Percentiles rank a stretch among this genome's conserved stretches.
Conservation (phyloP, 805 yeast species). For the Teunomyces barrocoloradensis region DNA sequence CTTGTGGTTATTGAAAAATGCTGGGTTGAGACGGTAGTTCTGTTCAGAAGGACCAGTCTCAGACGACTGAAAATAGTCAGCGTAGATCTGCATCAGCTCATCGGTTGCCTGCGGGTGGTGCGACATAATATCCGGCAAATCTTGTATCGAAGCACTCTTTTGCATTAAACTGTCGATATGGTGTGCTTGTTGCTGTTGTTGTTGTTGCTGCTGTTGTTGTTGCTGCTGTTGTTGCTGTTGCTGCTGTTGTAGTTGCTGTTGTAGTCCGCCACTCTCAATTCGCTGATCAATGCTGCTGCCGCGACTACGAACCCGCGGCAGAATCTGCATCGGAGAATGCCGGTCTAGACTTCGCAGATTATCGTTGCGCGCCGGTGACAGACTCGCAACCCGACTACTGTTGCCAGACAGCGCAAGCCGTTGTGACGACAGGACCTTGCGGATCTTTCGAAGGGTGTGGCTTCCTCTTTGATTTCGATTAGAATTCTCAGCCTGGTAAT, state of each 20-base stretch:
- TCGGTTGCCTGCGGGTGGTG: neutral
- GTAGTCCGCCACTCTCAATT: neutral
- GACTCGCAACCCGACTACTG: neutral
- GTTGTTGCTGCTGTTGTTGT: too few species aligned
- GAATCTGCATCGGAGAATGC: neutral
- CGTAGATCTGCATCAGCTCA: neutral
- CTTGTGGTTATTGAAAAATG: slow-evolving; percentile 9
- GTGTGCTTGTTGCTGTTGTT: neutral
- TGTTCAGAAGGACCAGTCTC: neutral
- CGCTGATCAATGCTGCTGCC: neutral
- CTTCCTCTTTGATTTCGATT: neutral
- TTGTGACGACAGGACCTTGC: neutral
- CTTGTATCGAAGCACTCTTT: neutral
- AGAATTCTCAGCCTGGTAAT: neutral
- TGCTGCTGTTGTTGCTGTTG: too few species aligned
- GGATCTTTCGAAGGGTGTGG: neutral
- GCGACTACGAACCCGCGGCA: neutral
- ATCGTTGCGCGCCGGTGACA: neutral
- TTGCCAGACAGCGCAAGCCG: neutral
- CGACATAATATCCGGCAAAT: neutral
- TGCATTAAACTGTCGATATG: neutral
- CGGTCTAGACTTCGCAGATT: neutral
- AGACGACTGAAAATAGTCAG: neutral
- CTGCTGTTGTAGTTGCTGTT: too few species aligned
- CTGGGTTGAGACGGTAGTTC: slow-evolving; percentile 7